These are phyloP conservation scores for Wickerhamiella kurtzmanii DNA, from an alignment of 805 yeast species.

Conservation along the genomic window DNA sequence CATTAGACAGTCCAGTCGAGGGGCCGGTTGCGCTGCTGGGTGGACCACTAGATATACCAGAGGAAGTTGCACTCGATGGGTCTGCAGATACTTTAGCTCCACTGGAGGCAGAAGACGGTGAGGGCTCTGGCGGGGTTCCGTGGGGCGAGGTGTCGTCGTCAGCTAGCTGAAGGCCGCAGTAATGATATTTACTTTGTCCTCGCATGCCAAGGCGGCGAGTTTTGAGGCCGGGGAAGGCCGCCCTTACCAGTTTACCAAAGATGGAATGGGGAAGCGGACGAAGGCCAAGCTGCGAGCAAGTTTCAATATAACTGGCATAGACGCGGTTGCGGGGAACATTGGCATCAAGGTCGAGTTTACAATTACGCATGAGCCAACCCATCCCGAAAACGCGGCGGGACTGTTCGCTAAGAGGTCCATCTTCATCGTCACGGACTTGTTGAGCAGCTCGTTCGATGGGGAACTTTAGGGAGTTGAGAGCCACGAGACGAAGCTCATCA, in stretches of 20 bases:
- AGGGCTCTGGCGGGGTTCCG: constrained; percentile 4
- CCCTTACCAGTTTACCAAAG: constrained; percentile 59
- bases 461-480: constrained; percentile 9
- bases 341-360: constrained; percentile 36
- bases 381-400: constrained; percentile 59
- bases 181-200: constrained; percentile 74
- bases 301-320: constrained; percentile 50
- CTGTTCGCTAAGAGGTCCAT: constrained; percentile 21
- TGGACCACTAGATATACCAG: too few species aligned
- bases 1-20: too few species aligned
- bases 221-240: constrained; percentile 50
- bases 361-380: constrained; percentile 62
- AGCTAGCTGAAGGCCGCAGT: constrained; percentile 53
- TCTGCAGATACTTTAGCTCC: too few species aligned
- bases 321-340: constrained; percentile 53
- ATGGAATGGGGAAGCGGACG: constrained; percentile 62
- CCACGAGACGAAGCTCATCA: constrained; percentile 9
- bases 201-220: constrained; percentile 73
- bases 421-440: constrained; percentile 10
- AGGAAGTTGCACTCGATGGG: too few species aligned
- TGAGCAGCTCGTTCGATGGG: constrained; percentile 12
- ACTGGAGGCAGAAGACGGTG: too few species aligned
- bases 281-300: constrained; percentile 41
- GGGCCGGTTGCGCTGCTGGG: too few species aligned
- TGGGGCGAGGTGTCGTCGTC: constrained; percentile 21